Base-by-base conservation (phyloP, 192 early-diverging fungal genomes). In the Backusella parvicylindrica region DNA sequence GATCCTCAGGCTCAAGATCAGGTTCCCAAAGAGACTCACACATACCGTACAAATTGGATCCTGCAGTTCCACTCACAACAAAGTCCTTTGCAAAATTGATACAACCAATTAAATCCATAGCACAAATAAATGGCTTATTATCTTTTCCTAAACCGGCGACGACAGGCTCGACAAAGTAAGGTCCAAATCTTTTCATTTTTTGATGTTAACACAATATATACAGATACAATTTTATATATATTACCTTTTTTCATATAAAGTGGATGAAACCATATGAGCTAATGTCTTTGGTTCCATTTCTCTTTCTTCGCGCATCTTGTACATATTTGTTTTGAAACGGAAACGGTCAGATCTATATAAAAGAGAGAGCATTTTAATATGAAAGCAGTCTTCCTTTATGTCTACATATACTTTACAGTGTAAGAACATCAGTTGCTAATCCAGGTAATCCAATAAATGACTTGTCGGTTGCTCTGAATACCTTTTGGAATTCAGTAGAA, bases 21-120 rank as follows among this genome's bases (percentile, higher is more conserved):
- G 97, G 95, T 83, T 99, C 97, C 97, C 97, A 99, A 68, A 99
- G 88, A 26, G 90, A 87, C 84, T 99, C 98, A 78, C 95, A 97
- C 91, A 96, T 97, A 76, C 98, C 98, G 74, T 93, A 99, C 74
- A 99, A 86, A 73, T 94, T 93, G 35, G 91, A 84, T 26, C 79
- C 79, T 18, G 98, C 91, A 9, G 96, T 98, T 77, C 98, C 98
- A 66, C 87, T 87, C 21, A 98, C 98, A 37, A 95, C 92, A 91
- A 99, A 99, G 81, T 99, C 97, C 64, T 93, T 90, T 21, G 97
- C 90, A 80, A 89, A 92, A 81, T 93, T 95, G 74, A 95, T 89
- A 83, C 96, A 98, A 47, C 98, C 98, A 75, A 99, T 97, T 75
- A 95, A 84, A 77, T 99, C 98, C 90, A 94, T 98, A 38, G 87